phyloP scores from a whole-genome alignment of 345 rosid genomes.

The Lepidium sativum region DNA sequence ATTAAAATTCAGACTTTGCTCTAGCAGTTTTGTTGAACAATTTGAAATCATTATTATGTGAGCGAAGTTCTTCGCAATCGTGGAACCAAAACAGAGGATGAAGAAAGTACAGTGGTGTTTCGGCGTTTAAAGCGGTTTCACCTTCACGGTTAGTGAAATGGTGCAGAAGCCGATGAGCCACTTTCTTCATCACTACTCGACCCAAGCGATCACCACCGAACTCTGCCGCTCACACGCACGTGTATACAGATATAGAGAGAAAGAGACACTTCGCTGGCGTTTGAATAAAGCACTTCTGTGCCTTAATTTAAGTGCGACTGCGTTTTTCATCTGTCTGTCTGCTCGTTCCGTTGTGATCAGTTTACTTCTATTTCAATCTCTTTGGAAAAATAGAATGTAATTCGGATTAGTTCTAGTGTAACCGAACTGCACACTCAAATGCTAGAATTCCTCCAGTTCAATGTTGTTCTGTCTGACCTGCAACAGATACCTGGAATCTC shows the following conservation, averaged over 20 bases:
- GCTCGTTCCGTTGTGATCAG: neutral
- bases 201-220: conserved; percentile 14
- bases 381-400: neutral
- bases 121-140: conserved; percentile 6
- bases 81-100: neutral
- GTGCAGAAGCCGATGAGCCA: conserved; percentile 28
- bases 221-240: neutral
- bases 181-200: conserved; percentile 45
- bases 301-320: neutral
- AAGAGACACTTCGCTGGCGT: neutral
- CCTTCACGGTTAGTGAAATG: conserved; percentile 29
- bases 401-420: neutral
- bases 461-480: neutral
- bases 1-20: neutral
- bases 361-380: neutral
- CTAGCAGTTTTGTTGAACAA: neutral
- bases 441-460: neutral
- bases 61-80: neutral
- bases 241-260: neutral
- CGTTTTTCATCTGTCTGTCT: neutral
- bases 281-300: neutral
- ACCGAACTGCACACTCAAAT: neutral
- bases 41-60: neutral
- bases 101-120: conserved; percentile 19
- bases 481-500: neutral